These are phyloP conservation scores for Hagleromyces aurorensis DNA, from an alignment of 805 yeast species.

Conservation along the genomic window DNA sequence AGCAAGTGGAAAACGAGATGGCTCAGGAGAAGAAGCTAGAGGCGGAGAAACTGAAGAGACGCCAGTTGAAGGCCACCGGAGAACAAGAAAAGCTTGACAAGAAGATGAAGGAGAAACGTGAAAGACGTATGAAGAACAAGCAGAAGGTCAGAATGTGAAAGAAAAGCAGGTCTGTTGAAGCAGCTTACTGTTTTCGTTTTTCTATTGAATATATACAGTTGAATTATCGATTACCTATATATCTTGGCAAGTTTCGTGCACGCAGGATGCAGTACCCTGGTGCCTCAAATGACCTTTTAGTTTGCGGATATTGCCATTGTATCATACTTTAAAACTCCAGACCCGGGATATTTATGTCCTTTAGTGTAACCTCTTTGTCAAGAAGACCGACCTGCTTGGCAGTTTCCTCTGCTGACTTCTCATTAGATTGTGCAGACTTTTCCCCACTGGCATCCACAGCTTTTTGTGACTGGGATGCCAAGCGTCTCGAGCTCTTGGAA, in stretches of 20 bases:
- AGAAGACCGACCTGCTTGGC: conserved; percentile 7
- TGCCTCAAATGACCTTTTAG: no score
- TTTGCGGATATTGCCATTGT: not conserved
- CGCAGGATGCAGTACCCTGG: no score
- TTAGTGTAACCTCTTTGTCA: conserved; percentile 18
- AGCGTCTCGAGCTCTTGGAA: no score
- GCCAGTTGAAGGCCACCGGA: conserved; percentile 50
- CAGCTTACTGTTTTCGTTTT: not conserved
- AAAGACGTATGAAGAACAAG: conserved; percentile 61
- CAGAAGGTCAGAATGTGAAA: conserved; percentile 39
- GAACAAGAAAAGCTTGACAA: conserved; percentile 72
- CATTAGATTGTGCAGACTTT: no score
- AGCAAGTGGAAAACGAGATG: conserved; percentile 58
- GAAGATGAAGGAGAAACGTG: conserved; percentile 75
- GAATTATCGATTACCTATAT: no score
- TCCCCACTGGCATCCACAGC: no score
- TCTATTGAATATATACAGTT: conserved; percentile 5
- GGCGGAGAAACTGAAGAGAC: conserved; percentile 57
- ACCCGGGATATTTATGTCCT: conserved; percentile 26
- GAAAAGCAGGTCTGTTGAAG: no score
- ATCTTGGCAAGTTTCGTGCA: not conserved
- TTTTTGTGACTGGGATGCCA: no score
- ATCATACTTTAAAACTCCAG: conserved; percentile 14
- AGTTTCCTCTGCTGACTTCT: conserved; percentile 1
- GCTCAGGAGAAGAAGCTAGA: conserved; percentile 64